Percentiles rank a stretch among this genome's conserved stretches.
These are phyloP conservation scores for Viola pubescens DNA, from an alignment of 441 rosid genomes.

Conservation along the genomic window DNA sequence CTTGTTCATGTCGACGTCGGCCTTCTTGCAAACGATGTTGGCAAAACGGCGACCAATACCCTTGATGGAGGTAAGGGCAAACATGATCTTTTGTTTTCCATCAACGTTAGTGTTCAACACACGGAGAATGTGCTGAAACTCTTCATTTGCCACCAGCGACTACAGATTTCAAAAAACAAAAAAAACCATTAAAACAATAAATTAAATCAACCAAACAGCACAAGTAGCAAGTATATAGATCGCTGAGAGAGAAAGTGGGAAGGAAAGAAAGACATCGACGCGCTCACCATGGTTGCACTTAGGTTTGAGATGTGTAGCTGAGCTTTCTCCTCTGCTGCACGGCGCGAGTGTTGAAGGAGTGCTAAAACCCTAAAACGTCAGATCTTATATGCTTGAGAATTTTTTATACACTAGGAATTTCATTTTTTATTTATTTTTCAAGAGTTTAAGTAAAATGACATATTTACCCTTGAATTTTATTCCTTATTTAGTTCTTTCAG, in stretches of 20 bases:
- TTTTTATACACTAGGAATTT: too few relatives aligned
- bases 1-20: conserved; percentile 88
- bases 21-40: conserved; percentile 89
- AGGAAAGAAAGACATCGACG: neutral
- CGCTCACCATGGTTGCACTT: neutral
- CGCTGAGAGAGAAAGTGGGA: neutral
- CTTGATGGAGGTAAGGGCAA: conserved; percentile 82
- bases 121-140: conserved; percentile 86
- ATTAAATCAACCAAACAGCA: neutral
- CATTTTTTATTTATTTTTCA: too few relatives aligned
- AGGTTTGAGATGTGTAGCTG: neutral
- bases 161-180: conserved; percentile 6
- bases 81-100: conserved; percentile 88
- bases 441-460: too few relatives aligned
- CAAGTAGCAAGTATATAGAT: neutral
- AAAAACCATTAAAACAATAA: neutral
- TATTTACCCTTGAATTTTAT: too few relatives aligned
- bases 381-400: too few relatives aligned
- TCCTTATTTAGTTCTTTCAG: too few relatives aligned
- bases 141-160: conserved; percentile 81
- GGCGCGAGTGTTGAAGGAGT: too few relatives aligned
- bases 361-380: too few relatives aligned
- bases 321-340: neutral
- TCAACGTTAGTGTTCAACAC: conserved; percentile 85
- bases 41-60: conserved; percentile 89